A percentile compares a stretch with the other conserved stretches of the same genome.
Conservation (phyloP, 202 grass and related monocot species). For the Musa balbisiana region DNA sequence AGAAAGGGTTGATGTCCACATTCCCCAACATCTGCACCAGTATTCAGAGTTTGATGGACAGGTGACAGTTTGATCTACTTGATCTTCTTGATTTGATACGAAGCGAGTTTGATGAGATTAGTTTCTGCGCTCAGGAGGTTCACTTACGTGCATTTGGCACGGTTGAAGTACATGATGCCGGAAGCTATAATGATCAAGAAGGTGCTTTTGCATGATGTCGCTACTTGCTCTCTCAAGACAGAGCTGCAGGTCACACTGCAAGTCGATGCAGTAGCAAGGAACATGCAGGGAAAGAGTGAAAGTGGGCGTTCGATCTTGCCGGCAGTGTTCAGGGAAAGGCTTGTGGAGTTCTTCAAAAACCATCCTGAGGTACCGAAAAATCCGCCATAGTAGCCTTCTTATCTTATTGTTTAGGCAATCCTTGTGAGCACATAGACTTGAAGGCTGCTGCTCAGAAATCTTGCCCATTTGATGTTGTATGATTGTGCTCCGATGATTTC, state of each 20-base stretch:
- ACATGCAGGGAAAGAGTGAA: conserved; percentile 45
- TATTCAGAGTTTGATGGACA: conserved; percentile 49
- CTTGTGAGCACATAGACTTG: background rate
- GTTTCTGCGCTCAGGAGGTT: conserved; percentile 47
- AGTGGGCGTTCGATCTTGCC: conserved; percentile 47
- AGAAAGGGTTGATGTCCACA: conserved; percentile 55
- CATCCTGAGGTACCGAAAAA: conserved; percentile 57
- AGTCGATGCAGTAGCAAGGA: conserved; percentile 30
- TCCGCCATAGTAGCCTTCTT: background rate
- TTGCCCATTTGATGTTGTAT: background rate
- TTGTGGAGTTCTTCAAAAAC: conserved; percentile 50
- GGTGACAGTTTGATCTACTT: conserved; percentile 27
- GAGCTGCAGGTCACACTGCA: conserved; percentile 68
- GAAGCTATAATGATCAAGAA: conserved; percentile 73
- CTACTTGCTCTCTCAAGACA: conserved; percentile 72
- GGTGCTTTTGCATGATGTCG: conserved; percentile 52
- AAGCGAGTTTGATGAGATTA: background rate
- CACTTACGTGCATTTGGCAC: conserved; percentile 63
- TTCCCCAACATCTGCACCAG: conserved; percentile 63
- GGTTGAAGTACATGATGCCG: conserved; percentile 70
- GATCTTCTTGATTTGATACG: too few species aligned
- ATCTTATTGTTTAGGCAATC: background rate
- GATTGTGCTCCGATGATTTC: background rate
- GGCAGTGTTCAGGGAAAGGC: conserved; percentile 57
- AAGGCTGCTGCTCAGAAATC: background rate